A percentile compares a stretch with the other conserved stretches of the same genome.
Conservation (phyloP, 129 eudicot species). For the Flaveria trinervia region DNA sequence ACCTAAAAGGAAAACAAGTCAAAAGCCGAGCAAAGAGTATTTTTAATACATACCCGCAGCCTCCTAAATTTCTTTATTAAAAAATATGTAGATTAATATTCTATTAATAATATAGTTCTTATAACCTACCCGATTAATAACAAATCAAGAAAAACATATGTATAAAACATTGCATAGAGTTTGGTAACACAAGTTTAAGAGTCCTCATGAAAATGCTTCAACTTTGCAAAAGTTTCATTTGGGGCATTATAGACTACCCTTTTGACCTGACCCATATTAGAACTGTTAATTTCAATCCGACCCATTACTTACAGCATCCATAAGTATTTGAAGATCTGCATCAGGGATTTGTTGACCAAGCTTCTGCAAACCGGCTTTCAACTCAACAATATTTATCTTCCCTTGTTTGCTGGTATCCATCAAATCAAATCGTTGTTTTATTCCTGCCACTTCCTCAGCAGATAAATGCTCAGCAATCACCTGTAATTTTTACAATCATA, state of each 20-base stretch:
- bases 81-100: neutral
- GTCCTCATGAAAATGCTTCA: too few species aligned
- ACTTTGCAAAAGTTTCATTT: too few species aligned
- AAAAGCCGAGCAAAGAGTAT: neutral
- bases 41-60: neutral
- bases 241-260: neutral
- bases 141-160: too few species aligned
- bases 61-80: neutral
- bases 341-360: conserved; percentile 24
- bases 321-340: conserved; percentile 22
- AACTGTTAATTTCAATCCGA: neutral
- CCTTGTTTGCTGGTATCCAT: conserved; percentile 24
- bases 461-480: conserved; percentile 25
- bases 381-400: conserved; percentile 22
- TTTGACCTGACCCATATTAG: conserved; percentile 29
- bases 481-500: neutral
- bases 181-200: too few species aligned
- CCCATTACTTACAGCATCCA: conserved; percentile 23
- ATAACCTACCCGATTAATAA: neutral
- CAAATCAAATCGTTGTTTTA: conserved; percentile 22
- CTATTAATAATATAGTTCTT: neutral
- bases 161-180: too few species aligned
- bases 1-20: neutral
- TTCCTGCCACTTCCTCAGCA: conserved; percentile 18
- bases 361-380: conserved; percentile 18